Evolutionary conservation across 2,329 filamentous ascomycete species (phyloP).

Genomic region (Penicillium sp.): DNA sequence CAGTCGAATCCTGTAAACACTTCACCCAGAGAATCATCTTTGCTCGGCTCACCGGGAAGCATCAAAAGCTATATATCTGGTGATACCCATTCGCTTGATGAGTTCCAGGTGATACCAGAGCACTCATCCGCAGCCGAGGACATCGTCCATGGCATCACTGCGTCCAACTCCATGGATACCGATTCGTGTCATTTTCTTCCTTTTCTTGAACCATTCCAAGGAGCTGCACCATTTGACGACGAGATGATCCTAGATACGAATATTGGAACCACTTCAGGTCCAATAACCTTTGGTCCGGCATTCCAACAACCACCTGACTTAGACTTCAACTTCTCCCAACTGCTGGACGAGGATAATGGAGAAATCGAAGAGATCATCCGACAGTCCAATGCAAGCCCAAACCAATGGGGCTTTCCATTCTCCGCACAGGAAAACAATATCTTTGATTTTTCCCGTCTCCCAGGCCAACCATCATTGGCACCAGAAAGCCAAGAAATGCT

Average conservation of each 20-base stretch:
- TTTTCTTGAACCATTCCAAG: slow-evolving; percentile 18
- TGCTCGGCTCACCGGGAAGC: slow-evolving; percentile 18
- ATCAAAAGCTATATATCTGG: slow-evolving; percentile 17
- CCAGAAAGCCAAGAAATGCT: slow-evolving; percentile 61
- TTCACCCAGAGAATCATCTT: slow-evolving; percentile 14
- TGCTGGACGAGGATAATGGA: slow-evolving; percentile 43
- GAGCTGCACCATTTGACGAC: slow-evolving; percentile 12
- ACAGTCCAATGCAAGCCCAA: slow-evolving; percentile 30
- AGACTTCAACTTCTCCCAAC: slow-evolving; percentile 31
- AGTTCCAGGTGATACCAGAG: background rate
- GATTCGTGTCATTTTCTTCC: slow-evolving; percentile 18
- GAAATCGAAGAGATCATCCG: slow-evolving; percentile 59
- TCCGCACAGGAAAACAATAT: slow-evolving; percentile 40
- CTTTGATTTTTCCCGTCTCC: slow-evolving; percentile 39
- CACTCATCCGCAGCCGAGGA: slow-evolving; percentile 7
- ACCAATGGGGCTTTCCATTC: slow-evolving; percentile 39
- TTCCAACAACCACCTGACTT: slow-evolving; percentile 8
- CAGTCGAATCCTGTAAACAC: slow-evolving; percentile 1
- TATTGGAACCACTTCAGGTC: background rate
- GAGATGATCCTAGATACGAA: slow-evolving; percentile 12
- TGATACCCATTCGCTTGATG: slow-evolving; percentile 14
- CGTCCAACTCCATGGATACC: slow-evolving; percentile 16
- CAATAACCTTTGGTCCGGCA: slow-evolving; percentile 4
- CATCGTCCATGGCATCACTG: slow-evolving; percentile 5
- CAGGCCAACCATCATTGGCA: slow-evolving; percentile 50